Evolutionary conservation across 2,329 filamentous ascomycete genomes (phyloP).

Genomic region (Ciborinia camelliae): DNA sequence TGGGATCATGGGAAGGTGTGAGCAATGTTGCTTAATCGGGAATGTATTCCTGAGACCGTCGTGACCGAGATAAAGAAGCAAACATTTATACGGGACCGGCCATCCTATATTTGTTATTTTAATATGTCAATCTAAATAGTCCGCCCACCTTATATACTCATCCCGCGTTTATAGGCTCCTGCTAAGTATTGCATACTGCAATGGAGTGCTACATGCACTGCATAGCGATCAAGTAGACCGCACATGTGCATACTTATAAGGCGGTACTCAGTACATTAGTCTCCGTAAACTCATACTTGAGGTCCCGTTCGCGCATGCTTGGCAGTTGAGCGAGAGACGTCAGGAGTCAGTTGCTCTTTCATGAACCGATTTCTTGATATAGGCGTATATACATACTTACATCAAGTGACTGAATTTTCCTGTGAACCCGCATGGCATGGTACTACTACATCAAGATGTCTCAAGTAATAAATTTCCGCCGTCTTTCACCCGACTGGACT

Average conservation of each 20-base stretch:
- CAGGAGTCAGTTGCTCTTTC: not conserved
- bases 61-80: not conserved
- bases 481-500: not conserved
- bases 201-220: not conserved
- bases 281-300: conserved; percentile 4
- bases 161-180: not conserved
- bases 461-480: not conserved
- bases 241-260: not conserved
- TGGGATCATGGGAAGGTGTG: not conserved
- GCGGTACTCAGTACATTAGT: not conserved
- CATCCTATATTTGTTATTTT: not conserved
- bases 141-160: not conserved
- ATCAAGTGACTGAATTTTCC: not conserved
- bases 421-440: not conserved
- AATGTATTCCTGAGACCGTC: not conserved
- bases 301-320: not conserved
- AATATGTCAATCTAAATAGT: not conserved
- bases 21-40: not conserved
- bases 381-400: not conserved
- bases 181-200: not conserved
- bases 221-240: not conserved
- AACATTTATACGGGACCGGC: not conserved
- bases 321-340: not conserved
- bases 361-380: not conserved
- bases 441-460: not conserved